A percentile compares a stretch with the other conserved stretches of the same genome.
phyloP scores from a whole-genome alignment of 768 basidiomycete genomes.

The Lactarius akahatsu region DNA sequence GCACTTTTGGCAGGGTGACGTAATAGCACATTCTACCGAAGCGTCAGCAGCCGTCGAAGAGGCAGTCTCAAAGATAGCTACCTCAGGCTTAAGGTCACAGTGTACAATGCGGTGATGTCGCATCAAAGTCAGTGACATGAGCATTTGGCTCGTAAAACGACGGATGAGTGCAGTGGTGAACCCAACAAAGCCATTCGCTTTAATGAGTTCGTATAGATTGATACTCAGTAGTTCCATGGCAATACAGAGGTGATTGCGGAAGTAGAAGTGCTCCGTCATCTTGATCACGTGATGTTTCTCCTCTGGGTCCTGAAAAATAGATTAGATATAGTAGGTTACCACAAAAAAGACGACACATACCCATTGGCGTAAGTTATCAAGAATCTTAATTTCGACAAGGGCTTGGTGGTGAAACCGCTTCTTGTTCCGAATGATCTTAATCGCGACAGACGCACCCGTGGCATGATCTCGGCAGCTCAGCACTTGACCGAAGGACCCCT shows the following conservation, averaged over 20 bases:
- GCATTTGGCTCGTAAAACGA: slow-evolving; percentile 95
- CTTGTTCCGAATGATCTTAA: slow-evolving; percentile 99
- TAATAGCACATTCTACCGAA: slow-evolving; percentile 80
- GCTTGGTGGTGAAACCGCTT: slow-evolving; percentile 99
- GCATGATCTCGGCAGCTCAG: slow-evolving; percentile 92
- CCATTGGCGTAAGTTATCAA: slow-evolving; percentile 97
- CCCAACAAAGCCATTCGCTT: slow-evolving; percentile 98
- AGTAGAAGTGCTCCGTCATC: slow-evolving; percentile 98
- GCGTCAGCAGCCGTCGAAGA: slow-evolving; percentile 12
- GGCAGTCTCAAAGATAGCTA: slow-evolving; percentile 32
- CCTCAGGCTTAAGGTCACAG: slow-evolving; percentile 99
- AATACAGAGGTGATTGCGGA: slow-evolving; percentile 96
- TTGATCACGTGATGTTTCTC: slow-evolving; percentile 97
- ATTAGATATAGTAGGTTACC: neutral
- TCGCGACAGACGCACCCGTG: slow-evolving; percentile 93
- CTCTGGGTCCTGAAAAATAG: slow-evolving; percentile 71
- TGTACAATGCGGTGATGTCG: slow-evolving; percentile 97
- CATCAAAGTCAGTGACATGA: slow-evolving; percentile 88
- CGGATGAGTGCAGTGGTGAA: slow-evolving; percentile 95
- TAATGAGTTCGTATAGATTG: slow-evolving; percentile 98
- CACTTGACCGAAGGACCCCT: slow-evolving; percentile 98
- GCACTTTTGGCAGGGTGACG: slow-evolving; percentile 95
- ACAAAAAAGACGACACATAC: slow-evolving; percentile 45
- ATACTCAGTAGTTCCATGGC: slow-evolving; percentile 98
- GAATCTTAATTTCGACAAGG: slow-evolving; percentile 97